These are phyloP conservation scores for Amaranthus hypochondriacus DNA, from an alignment of 148 eudicot genomes.

Conservation along the genomic window DNA sequence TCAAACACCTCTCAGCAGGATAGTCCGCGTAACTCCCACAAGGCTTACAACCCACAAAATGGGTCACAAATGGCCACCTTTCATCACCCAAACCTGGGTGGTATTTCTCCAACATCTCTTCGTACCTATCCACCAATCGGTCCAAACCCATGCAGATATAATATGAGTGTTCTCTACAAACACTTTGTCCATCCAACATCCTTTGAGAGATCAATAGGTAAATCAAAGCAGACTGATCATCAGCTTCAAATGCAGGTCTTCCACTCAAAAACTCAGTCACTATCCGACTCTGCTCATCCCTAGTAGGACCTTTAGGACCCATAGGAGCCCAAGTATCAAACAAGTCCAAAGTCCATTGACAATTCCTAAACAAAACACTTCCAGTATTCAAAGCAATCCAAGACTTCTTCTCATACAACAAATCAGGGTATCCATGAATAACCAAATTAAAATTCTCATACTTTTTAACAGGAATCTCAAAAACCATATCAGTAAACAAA, in stretches of 20 bases:
- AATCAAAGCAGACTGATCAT: slow-evolving; percentile 81
- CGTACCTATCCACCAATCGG: slow-evolving; percentile 74
- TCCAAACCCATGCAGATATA: slow-evolving; percentile 88
- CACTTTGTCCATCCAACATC: slow-evolving; percentile 67
- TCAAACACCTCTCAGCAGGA: slow-evolving; percentile 79
- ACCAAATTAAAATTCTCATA: slow-evolving; percentile 52
- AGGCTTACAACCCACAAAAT: slow-evolving; percentile 96
- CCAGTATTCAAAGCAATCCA: slow-evolving; percentile 93
- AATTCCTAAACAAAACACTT: slow-evolving; percentile 73
- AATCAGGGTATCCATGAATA: slow-evolving; percentile 74
- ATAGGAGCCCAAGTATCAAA: slow-evolving; percentile 84
- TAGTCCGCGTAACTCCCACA: slow-evolving; percentile 90
- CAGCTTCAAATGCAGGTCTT: slow-evolving; percentile 73
- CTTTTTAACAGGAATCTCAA: slow-evolving; percentile 57
- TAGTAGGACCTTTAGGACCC: slow-evolving; percentile 76
- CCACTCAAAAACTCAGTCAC: slow-evolving; percentile 64
- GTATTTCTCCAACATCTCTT: slow-evolving; percentile 69
- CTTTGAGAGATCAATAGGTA: slow-evolving; percentile 56
- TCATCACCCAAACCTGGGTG: slow-evolving; percentile 87
- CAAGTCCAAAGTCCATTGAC: slow-evolving; percentile 87
- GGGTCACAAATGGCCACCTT: slow-evolving; percentile 90
- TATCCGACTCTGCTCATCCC: slow-evolving; percentile 69
- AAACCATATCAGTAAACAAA: slow-evolving; percentile 79
- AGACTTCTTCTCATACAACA: slow-evolving; percentile 64
- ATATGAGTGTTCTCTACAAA: slow-evolving; percentile 73